Conservation (phyloP, 768 basidiomycete species). For the Agaricus bisporus region DNA sequence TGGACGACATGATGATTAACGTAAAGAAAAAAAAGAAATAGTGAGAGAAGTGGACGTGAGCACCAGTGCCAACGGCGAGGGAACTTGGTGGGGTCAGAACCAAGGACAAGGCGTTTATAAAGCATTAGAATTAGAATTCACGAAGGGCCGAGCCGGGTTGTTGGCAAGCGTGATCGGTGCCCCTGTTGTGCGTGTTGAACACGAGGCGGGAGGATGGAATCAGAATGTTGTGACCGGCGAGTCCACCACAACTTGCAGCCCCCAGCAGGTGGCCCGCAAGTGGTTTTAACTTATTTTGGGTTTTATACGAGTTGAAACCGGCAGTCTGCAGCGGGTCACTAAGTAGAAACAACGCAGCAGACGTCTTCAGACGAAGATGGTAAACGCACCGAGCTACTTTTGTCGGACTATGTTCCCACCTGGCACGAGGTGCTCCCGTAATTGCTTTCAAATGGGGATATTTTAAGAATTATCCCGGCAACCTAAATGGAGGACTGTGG, state of each 20-base stretch:
- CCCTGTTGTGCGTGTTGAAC: conserved; percentile 60
- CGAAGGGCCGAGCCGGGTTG: conserved; percentile 7
- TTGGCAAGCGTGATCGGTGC: conserved; percentile 36
- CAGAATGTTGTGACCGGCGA: conserved; percentile 21
- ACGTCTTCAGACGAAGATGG: not conserved
- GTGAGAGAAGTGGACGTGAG: conserved; percentile 24
- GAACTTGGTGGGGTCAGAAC: conserved; percentile 33
- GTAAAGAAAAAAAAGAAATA: conserved; percentile 16
- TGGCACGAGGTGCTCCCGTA: conserved; percentile 7
- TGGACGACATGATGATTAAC: conserved; percentile 27
- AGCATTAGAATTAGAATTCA: conserved; percentile 9
- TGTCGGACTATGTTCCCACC: conserved; percentile 5
- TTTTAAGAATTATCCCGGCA: conserved; percentile 6
- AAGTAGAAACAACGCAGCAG: not conserved
- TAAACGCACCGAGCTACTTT: not conserved
- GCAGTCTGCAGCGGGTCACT: not conserved
- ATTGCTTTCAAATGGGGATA: not conserved
- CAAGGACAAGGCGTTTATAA: conserved; percentile 12
- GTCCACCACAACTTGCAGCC: conserved; percentile 30
- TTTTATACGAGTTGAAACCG: too few relatives aligned
- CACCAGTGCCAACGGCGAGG: conserved; percentile 37
- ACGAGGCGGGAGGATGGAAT: conserved; percentile 57
- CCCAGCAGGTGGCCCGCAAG: conserved; percentile 34
- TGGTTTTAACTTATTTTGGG: conserved; percentile 10
- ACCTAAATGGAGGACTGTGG: conserved; percentile 8